phyloP scores from a whole-genome alignment of 192 early-diverging fungal genomes.

The Globomyces pollinis-pini region DNA sequence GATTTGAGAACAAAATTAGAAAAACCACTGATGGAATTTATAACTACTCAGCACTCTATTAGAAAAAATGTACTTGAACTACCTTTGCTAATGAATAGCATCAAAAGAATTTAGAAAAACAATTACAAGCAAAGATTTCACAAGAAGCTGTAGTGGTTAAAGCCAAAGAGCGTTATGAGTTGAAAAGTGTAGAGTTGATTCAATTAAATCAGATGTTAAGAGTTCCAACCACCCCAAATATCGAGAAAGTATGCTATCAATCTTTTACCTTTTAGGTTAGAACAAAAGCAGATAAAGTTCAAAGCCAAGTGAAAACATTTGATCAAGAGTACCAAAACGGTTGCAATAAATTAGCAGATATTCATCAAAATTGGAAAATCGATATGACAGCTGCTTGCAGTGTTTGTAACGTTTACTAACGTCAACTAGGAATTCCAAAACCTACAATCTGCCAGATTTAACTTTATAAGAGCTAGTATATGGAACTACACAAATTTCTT shows the following conservation, averaged over 20 bases:
- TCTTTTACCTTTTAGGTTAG: constrained; percentile 17
- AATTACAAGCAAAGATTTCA: constrained; percentile 34
- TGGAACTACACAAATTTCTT: constrained; percentile 53
- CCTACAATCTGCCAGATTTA: constrained; percentile 44
- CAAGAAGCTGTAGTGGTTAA: constrained; percentile 32
- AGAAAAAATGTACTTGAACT: constrained; percentile 34
- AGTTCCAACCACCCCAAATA: neutral
- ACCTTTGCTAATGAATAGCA: no score
- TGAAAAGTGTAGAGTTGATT: constrained; percentile 30
- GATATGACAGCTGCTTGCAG: constrained; percentile 33
- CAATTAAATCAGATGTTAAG: neutral
- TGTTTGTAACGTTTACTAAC: no score
- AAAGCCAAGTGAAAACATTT: constrained; percentile 28
- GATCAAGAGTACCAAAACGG: constrained; percentile 39
- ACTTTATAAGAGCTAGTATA: constrained; percentile 35
- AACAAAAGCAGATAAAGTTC: constrained; percentile 26
- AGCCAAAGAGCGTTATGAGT: constrained; percentile 37
- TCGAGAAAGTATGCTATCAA: neutral
- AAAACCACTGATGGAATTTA: constrained; percentile 34
- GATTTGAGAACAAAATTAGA: constrained; percentile 43
- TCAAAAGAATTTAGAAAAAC: constrained; percentile 33
- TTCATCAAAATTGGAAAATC: constrained; percentile 36
- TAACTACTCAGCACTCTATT: constrained; percentile 26
- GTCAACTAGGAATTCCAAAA: constrained; percentile 44
- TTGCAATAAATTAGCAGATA: constrained; percentile 36